Evolutionary conservation across 2,329 filamentous ascomycete genomes (phyloP).

Genomic region (Epichloe aotearoae): DNA sequence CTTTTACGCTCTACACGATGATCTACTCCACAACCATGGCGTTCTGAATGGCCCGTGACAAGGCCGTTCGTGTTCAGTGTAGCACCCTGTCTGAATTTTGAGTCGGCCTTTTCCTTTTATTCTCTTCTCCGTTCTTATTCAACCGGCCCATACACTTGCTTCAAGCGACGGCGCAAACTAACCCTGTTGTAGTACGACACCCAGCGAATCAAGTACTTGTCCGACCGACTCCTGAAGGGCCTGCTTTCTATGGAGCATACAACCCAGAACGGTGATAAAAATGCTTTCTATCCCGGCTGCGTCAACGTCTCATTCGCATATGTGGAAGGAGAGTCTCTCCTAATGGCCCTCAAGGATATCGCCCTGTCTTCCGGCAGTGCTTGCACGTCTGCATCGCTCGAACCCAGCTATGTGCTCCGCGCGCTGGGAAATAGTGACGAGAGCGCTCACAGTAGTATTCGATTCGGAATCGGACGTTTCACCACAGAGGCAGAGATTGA

Average conservation of each 20-base stretch:
- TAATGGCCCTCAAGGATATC: constrained; percentile 98
- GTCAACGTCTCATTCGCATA: constrained; percentile 98
- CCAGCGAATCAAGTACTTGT: constrained; percentile 70
- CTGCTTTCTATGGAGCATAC: constrained; percentile 88
- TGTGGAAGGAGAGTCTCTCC: constrained; percentile 90
- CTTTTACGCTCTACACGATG: constrained; percentile 44
- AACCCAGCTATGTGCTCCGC: constrained; percentile 90
- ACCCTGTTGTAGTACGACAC: constrained; percentile 64
- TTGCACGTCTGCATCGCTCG: constrained; percentile 90
- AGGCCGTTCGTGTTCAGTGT: constrained; percentile 43
- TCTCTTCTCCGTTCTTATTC: background rate
- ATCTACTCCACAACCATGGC: constrained; percentile 79
- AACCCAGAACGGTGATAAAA: constrained; percentile 70
- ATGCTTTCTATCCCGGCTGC: constrained; percentile 84
- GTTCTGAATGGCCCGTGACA: constrained; percentile 66
- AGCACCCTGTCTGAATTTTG: constrained; percentile 52
- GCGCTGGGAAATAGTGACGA: constrained; percentile 94
- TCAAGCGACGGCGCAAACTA: constrained; percentile 6
- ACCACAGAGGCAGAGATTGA: constrained; percentile 93
- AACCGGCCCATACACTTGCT: background rate
- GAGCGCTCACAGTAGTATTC: constrained; percentile 93
- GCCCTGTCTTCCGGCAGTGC: constrained; percentile 92
- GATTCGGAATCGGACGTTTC: constrained; percentile 94
- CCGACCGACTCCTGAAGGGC: constrained; percentile 69
- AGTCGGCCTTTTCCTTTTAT: background rate